Evolutionary conservation across 306 rosid genomes (phyloP).

Genomic region (Fragaria ananassa): DNA sequence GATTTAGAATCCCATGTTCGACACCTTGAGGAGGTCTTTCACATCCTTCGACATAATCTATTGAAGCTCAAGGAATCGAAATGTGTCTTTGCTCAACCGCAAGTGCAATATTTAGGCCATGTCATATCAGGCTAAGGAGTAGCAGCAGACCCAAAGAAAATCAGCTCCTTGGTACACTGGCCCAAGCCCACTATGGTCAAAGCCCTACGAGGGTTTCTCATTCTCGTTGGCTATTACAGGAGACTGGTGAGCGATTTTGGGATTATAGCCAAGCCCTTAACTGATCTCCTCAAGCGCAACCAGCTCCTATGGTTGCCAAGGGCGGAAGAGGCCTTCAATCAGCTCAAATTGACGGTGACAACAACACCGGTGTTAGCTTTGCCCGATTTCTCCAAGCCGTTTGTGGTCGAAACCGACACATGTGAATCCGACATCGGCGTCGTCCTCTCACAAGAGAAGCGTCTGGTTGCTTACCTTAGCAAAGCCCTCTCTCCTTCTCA

Average conservation of each 20-base stretch:
- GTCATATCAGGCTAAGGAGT: too few species aligned
- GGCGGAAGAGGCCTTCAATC: accelerated
- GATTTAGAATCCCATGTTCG: too few species aligned
- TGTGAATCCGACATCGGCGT: too few species aligned
- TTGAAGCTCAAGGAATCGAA: not conserved
- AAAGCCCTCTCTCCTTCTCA: too few species aligned
- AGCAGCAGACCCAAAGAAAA: too few species aligned
- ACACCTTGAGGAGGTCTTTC: too few species aligned
- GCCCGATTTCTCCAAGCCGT: not conserved
- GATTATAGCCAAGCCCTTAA: not conserved
- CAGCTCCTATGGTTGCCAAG: not conserved
- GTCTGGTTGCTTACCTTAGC: not conserved
- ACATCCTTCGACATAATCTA: too few species aligned
- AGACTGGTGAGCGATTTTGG: too few species aligned
- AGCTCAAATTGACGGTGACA: accelerated
- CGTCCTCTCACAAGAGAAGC: too few species aligned
- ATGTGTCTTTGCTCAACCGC: not conserved
- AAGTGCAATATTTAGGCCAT: not conserved
- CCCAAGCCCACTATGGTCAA: not conserved
- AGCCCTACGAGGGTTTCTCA: not conserved
- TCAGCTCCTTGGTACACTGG: not conserved
- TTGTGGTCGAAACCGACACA: not conserved
- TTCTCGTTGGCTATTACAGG: not conserved
- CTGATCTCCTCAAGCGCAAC: not conserved
- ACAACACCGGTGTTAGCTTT: not conserved